phyloP scores from a whole-genome alignment of 176 grass and related monocot genomes.

The Poa annua region DNA sequence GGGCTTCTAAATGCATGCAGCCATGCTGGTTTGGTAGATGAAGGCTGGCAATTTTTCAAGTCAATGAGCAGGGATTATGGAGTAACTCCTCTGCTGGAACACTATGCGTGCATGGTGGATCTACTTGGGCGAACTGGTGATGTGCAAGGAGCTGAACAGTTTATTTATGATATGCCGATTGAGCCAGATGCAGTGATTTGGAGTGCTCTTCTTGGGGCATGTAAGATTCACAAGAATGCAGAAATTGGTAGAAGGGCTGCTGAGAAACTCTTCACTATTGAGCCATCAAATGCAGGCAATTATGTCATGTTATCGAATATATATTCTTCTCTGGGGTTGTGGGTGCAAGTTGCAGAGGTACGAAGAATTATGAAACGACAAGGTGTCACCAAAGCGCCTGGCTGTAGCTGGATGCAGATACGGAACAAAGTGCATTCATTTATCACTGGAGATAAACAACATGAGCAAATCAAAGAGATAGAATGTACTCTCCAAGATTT shows the following conservation, averaged over 20 bases:
- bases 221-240: conserved; percentile 66
- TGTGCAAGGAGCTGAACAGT: conserved; percentile 57
- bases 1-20: conserved; percentile 76
- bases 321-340: conserved; percentile 71
- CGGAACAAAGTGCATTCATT: conserved; percentile 66
- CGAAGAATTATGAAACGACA: conserved; percentile 59
- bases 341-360: conserved; percentile 66
- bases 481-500: conserved; percentile 51
- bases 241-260: conserved; percentile 66
- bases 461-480: conserved; percentile 57
- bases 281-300: conserved; percentile 63
- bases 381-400: conserved; percentile 59
- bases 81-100: conserved; percentile 52
- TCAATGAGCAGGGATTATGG: conserved; percentile 62
- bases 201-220: conserved; percentile 78
- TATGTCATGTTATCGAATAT: conserved; percentile 80
- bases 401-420: conserved; percentile 71
- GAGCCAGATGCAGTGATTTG: conserved; percentile 70
- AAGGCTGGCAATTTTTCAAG: conserved; percentile 58
- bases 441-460: conserved; percentile 58
- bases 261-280: conserved; percentile 63
- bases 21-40: conserved; percentile 69
- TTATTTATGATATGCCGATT: conserved; percentile 70
- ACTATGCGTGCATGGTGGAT: conserved; percentile 78
- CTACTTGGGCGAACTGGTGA: conserved; percentile 69